phyloP scores from a whole-genome alignment of 805 yeast species.

The Spathaspora gorwiae region DNA sequence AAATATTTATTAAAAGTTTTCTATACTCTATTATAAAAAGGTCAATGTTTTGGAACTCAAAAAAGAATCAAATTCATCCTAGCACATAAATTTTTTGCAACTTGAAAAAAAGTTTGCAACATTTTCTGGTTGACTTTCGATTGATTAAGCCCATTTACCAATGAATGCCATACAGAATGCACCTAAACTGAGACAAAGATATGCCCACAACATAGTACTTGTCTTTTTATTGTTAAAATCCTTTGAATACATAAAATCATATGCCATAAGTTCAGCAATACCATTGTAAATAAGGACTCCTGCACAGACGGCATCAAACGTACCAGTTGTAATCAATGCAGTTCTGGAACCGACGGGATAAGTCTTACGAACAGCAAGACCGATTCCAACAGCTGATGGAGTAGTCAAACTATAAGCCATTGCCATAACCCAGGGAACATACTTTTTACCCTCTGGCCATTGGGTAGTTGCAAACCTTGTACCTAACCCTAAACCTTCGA shows the following conservation, averaged over 20 bases:
- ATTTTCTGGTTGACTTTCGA: too few relatives aligned
- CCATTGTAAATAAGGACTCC: conserved; percentile 35
- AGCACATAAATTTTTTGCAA: too few relatives aligned
- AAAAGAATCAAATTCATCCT: too few relatives aligned
- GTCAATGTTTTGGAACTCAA: too few relatives aligned
- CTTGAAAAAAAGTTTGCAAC: too few relatives aligned
- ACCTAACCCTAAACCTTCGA: conserved; percentile 83
- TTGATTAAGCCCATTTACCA: conserved; percentile 31
- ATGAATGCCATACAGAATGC: conserved; percentile 30
- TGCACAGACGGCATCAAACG: conserved; percentile 31
- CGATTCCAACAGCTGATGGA: conserved; percentile 32
- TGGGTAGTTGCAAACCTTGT: conserved; percentile 44
- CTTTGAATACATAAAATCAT: conserved; percentile 31
- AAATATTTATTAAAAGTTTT: too few relatives aligned
- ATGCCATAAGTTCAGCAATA: conserved; percentile 36
- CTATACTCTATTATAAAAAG: too few relatives aligned
- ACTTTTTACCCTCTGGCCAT: conserved; percentile 27
- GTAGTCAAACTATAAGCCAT: conserved; percentile 26
- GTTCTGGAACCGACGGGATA: conserved; percentile 31
- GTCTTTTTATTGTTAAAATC: conserved; percentile 19
- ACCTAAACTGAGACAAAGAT: conserved; percentile 19
- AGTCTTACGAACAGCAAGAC: conserved; percentile 29
- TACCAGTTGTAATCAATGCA: conserved; percentile 29
- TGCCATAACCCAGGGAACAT: conserved; percentile 31
- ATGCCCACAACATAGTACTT: conserved; percentile 19